Evolutionary conservation across 2,329 filamentous ascomycete genomes (phyloP), one percentile per base, ranked within the genome.

Genomic region (Cryphonectria nitschkei): DNA sequence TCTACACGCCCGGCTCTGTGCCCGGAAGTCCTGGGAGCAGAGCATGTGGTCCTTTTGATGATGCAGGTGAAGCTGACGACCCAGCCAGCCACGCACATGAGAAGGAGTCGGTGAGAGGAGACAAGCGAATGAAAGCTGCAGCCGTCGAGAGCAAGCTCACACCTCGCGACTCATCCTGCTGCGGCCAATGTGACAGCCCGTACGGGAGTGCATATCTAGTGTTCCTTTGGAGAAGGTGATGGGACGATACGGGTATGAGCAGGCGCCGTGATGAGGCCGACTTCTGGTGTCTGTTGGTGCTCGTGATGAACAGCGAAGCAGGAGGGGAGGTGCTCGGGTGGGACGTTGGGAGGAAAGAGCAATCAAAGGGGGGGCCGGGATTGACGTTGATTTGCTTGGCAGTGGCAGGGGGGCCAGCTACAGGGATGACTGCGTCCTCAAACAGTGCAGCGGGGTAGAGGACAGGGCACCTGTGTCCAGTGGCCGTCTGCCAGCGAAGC

Each of bases 151-250:
- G 84, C 82, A 84, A 85, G 77, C 84, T 81, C 84, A 85, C 79
- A 80, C 77, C 78, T 82, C 71, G 75, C 73, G 72, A 73, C 73
- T 67, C 69, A 67, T 67, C n/a, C 50, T 66, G 60, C 71, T 76
- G 76, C 82, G 81, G 78, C 82, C 82, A 80, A 77, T 84, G 83
- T 82, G 81, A 84, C 80, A 83, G 78, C 83, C 79, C 73, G 72
- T 52, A 54, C 65, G 65, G 26, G 65, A 70, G 62, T 58, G 67
- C 65, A 73, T 46, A 41, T 50, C 14, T 41, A 65, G 37, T 50
- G 63, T 32, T 50, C 26, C 7, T 52, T 52, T 70, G 73, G 67
- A 62, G 71, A 63, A 65, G 71, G 66, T 68, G 50, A 41, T 65
- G 69, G 65, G 66, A 68, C 65, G 65, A 68, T 43, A 34, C 26